Conservation (phyloP, 495 filamentous ascomycete genomes). For the Mycothermus thermophilus region DNA sequence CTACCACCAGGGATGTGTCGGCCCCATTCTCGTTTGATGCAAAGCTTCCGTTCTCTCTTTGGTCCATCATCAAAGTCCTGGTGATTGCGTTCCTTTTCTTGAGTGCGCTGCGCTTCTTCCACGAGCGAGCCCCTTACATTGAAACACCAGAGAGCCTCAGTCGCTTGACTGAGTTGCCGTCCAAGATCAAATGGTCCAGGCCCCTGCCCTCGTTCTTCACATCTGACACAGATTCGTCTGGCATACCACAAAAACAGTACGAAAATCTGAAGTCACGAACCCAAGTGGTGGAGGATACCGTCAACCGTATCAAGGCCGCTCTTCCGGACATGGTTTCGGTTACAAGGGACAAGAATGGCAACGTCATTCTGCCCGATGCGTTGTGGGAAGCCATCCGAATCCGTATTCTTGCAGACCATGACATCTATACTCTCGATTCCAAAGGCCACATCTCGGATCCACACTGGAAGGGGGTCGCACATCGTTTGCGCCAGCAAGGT, state of each 20-base stretch:
- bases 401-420: slow-evolving; percentile 18
- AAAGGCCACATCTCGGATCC: slow-evolving; percentile 17
- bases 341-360: slow-evolving; percentile 25
- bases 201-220: too few species aligned
- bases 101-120: too few species aligned
- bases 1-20: too few species aligned
- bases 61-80: neutral
- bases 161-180: too few species aligned
- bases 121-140: too few species aligned
- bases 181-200: too few species aligned
- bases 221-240: too few species aligned
- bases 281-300: slow-evolving; percentile 6
- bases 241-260: slow-evolving; percentile 13
- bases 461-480: slow-evolving; percentile 25
- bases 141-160: too few species aligned
- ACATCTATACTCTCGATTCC: slow-evolving; percentile 19
- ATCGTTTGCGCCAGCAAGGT: slow-evolving; percentile 13
- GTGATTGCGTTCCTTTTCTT: neutral
- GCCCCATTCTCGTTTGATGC: neutral
- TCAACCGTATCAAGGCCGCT: slow-evolving; percentile 19
- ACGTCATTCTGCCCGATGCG: slow-evolving; percentile 32
- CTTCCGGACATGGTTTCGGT: slow-evolving; percentile 25
- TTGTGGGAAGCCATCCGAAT: slow-evolving; percentile 42
- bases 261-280: slow-evolving; percentile 9
- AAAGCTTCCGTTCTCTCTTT: neutral